A percentile compares a stretch with the other conserved stretches of the same genome.
These are phyloP conservation scores for Lactifluus rugatus DNA, from an alignment of 768 basidiomycete species.

Conservation along the genomic window DNA sequence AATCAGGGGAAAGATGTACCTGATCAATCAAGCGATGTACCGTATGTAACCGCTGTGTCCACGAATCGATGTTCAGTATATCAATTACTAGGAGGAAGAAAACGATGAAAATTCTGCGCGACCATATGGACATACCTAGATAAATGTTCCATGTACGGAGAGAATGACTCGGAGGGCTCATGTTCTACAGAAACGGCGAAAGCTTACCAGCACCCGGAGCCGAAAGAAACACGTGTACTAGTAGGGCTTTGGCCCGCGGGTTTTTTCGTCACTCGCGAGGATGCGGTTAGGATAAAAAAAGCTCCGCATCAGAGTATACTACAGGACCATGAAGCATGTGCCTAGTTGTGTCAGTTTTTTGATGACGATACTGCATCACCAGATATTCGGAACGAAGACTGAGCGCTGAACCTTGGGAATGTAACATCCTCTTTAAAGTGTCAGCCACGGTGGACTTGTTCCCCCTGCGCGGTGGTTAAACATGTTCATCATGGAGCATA, in stretches of 20 bases:
- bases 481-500: too few relatives aligned
- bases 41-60: not conserved
- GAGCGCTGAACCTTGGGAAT: slow-evolving; percentile 31
- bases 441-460: not conserved
- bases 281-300: slow-evolving; percentile 25
- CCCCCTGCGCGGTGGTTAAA: not conserved
- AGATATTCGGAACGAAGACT: slow-evolving; percentile 27
- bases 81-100: not conserved
- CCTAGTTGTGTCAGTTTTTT: slow-evolving; percentile 13
- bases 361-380: slow-evolving; percentile 19
- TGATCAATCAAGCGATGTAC: too few relatives aligned
- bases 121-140: not conserved
- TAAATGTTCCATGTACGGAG: not conserved
- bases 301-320: slow-evolving; percentile 20
- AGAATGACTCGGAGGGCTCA: too few relatives aligned
- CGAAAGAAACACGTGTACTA: slow-evolving; percentile 13
- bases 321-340: slow-evolving; percentile 23
- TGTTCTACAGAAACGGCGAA: too few relatives aligned
- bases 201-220: too few relatives aligned
- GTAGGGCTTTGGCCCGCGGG: slow-evolving; percentile 15
- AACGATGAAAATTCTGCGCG: not conserved
- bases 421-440: not conserved
- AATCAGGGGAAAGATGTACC: too few relatives aligned
- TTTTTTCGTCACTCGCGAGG: slow-evolving; percentile 5
- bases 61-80: slow-evolving; percentile 2